Base-by-base conservation (phyloP, 768 basidiomycete species). In the Auricularia sp. region DNA sequence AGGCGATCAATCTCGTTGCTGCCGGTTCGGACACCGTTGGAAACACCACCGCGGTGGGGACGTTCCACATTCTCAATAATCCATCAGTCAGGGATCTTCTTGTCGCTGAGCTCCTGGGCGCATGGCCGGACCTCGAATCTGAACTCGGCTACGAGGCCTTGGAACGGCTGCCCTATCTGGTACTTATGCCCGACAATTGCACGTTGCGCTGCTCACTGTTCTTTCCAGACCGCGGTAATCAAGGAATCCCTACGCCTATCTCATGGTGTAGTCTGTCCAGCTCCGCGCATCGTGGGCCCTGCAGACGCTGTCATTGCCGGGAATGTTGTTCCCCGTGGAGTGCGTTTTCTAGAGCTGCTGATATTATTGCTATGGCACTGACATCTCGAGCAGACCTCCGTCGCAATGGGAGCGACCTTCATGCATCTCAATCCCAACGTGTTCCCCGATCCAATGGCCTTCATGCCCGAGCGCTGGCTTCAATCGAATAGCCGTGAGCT, bases 151-250 rank as follows among this genome's bases (percentile, higher is more conserved):
- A 73, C 34, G 79, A 79, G 65, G 72, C 65, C 2, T 68, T 81
- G 54, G 80, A 82, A 68, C 79, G 77, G 66, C 54, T 82, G 39
- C 78, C 81, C 16, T 82, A 80, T 68, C 72, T 82, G n/a, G 80
- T 81, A 64, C 47, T 29, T 29, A 29, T 29, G 29, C 29, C 29
- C 29, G 29, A 29, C 29, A 29, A 29, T 10, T 45, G 11, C 11
- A 45, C 44, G 44, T 45, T 45, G 11, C 18, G 21, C 18, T 51
- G 1, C 21, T 16, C 10, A 18, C 14, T 16, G 47, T 11, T 67
- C 78, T 69, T 2, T 54, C n/a, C 63, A 82, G 81, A 79, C 77
- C 1, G 80, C 80, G 4, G 79, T 82, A 36, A 74, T 81, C 36
- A 81, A 81, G 65, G 81, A 82, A 68, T 74, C 79, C 0, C 72